Conservation (phyloP, 2,329 filamentous ascomycete species). For the Epichloe coenophiala region DNA sequence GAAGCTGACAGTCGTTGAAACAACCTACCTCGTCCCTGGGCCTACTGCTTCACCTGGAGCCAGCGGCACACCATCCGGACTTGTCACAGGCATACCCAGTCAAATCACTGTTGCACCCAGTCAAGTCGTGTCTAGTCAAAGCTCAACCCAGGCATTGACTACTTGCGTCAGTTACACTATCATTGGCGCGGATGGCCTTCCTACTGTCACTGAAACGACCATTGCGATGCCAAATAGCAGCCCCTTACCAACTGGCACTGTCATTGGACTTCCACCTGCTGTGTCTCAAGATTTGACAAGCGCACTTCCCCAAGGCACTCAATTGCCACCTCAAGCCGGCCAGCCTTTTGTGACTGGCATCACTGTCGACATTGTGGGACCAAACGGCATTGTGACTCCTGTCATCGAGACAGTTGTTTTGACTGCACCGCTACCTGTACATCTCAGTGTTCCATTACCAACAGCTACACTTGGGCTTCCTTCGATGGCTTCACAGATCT, state of each 20-base stretch:
- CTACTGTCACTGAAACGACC: slow-evolving; percentile 19
- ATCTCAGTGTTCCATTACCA: slow-evolving; percentile 5
- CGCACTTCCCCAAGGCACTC: slow-evolving; percentile 9
- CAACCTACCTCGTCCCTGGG: slow-evolving; percentile 12
- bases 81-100: slow-evolving; percentile 13
- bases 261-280: slow-evolving; percentile 8
- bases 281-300: slow-evolving; percentile 6
- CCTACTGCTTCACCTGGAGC: slow-evolving; percentile 6
- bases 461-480: slow-evolving; percentile 9
- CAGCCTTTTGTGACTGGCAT: slow-evolving; percentile 15
- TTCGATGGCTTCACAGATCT: slow-evolving; percentile 8
- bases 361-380: slow-evolving; percentile 18
- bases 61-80: slow-evolving; percentile 6
- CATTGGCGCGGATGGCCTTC: slow-evolving; percentile 15
- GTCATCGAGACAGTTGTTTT: slow-evolving; percentile 15
- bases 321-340: slow-evolving; percentile 7
- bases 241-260: slow-evolving; percentile 9
- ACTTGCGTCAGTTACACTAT: slow-evolving; percentile 19
- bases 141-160: slow-evolving; percentile 7
- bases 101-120: slow-evolving; percentile 9
- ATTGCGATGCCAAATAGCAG: slow-evolving; percentile 13
- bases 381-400: slow-evolving; percentile 18
- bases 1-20: slow-evolving; percentile 16
- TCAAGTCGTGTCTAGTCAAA: background rate
- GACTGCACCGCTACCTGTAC: slow-evolving; percentile 5